Base-by-base conservation (phyloP, 805 yeast species). In the Danielia oregonensis region DNA sequence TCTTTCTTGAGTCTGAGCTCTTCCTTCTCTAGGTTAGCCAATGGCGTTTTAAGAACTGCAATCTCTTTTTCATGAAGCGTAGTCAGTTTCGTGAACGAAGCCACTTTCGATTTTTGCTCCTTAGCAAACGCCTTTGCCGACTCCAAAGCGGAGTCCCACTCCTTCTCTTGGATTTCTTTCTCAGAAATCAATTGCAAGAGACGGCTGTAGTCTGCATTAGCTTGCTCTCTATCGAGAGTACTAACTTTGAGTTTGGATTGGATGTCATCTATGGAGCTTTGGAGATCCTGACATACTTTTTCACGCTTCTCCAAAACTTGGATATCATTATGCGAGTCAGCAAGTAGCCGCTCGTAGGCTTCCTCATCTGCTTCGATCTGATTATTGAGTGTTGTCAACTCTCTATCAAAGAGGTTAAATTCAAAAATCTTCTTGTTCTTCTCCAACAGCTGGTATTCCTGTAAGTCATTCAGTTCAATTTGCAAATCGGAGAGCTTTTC, bases 401-500 rank as follows among this genome's bases (percentile, higher is more conserved):
- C 97, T 32, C 91, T 72, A 51, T 84, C 93, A 51, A 78, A 79
- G 7, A 89, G 59, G 22, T 82, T 78, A 57, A 76, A 88, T 47
- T 89, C 95, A 12, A 77, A 69, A 21, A 79, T 72, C 51, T 86
- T 83, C 44, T 83, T 77, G 37, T 74, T 70, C 38, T 74, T 77
- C 46, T 84, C 93, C 17, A 80, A 63, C 14, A 64, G 66, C 49
- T 86, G 94, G 54, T 69, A 87, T 33, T 74, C 72, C 45, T 77
- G 79, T 44, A 88, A 66, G 51, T 86, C 95, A 36, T 74, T 73
- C 37, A 82, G 82, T 55, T 93, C 97, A 32, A 79, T 70, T 52
- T 83, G 86, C 48, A 93, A 73, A 58, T 88, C 96, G 3, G 74
- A 63, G 31, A 91, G 66, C 49, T 95, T 70, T 29, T 75, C 80